These are phyloP conservation scores for Ballota nigra DNA, from an alignment of 257 asterid genomes.

Conservation along the genomic window DNA sequence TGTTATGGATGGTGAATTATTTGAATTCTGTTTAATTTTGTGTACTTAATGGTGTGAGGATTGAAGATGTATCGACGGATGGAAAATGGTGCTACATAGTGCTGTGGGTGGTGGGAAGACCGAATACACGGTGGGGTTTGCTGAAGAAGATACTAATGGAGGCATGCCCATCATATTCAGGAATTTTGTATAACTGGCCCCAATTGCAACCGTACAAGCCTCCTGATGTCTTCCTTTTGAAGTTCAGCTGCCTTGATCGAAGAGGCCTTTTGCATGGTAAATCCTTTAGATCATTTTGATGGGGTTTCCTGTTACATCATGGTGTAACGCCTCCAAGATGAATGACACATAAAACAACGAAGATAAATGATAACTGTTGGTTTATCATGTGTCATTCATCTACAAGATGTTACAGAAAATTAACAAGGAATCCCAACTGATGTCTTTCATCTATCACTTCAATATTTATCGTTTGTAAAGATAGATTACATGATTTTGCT, in stretches of 20 bases:
- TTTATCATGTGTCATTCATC: too few relatives aligned
- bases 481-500: too few relatives aligned
- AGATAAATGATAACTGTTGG: too few relatives aligned
- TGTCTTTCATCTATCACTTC: too few relatives aligned
- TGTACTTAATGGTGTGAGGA: neutral
- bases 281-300: too few relatives aligned
- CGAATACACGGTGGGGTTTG: conserved; percentile 66
- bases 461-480: too few relatives aligned
- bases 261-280: conserved; percentile 86
- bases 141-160: conserved; percentile 77
- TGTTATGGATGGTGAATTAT: neutral
- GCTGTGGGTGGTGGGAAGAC: conserved; percentile 67
- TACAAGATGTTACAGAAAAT: too few relatives aligned
- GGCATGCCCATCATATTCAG: conserved; percentile 79
- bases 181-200: conserved; percentile 44
- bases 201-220: conserved; percentile 63
- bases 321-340: too few relatives aligned
- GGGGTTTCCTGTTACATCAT: too few relatives aligned
- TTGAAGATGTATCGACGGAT: conserved; percentile 80
- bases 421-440: too few relatives aligned
- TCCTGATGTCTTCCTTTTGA: conserved; percentile 83
- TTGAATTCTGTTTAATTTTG: neutral
- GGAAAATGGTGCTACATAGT: conserved; percentile 97
- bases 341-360: too few relatives aligned
- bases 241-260: conserved; percentile 58